Evolutionary conservation across 1,284 basidiomycete species (phyloP), one percentile per base, ranked within the genome.

Genomic region (Sparassis latifolia): DNA sequence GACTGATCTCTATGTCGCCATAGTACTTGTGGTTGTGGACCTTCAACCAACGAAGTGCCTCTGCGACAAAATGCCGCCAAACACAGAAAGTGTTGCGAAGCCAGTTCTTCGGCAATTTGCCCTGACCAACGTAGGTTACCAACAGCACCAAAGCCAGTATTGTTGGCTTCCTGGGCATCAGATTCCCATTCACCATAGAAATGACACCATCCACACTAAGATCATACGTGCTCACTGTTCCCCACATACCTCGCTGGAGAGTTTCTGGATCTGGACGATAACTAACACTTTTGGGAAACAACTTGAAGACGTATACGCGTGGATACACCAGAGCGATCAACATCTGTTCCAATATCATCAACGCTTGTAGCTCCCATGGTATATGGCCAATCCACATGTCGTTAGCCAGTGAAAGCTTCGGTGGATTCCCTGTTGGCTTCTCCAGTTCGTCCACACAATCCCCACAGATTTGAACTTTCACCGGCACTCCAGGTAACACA

Each of bases 1-100:
- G 46, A 9, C 53, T 55, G 4, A 75, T 67, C 1, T 55, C 44
- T 9, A 73, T 65, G 40, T 67, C 59, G 0, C 52, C 48, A 44
- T 61, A 60, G 45, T 72, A 73, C 4, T 63, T 53, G 0, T 57
- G 55, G 52, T 74, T 73, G 51, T 72, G 61, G 2, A 12, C 40
- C 44, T 69, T 69, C 38, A 74, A 44, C 54, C 58, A 57, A 4
- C 37, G 35, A 10, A 59, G 51, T 2, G 64, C 63, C 4, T 50
- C 47, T 1, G 6, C 31, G 2, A 67, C 60, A n/a, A 49, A 33
- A 0, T 49, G 29, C 4, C 62, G 53, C 3, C 61, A 49, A 7
- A 66, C 62, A 28, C 58, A 48, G 44, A 65, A 65, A 1, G 52
- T 58, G 2, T n/a, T 5, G 1, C 49, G 50, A 2, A 73, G 46